Conservation (phyloP, 176 grass and related monocot species). For the Hordeum marinum region DNA sequence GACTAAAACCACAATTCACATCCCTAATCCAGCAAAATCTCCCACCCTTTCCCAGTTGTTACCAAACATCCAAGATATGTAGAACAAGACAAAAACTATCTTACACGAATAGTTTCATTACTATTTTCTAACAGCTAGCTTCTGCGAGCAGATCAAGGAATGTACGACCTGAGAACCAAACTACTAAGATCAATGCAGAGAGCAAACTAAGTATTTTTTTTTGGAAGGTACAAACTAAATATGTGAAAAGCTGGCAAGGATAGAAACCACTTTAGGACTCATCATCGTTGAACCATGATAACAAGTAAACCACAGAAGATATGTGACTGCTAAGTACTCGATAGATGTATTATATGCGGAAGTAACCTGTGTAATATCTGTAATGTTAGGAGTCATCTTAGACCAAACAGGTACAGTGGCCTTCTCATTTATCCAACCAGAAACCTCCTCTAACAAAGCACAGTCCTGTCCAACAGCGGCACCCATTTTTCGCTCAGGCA, state of each 20-base stretch:
- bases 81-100: neutral
- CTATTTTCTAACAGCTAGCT: constrained; percentile 20
- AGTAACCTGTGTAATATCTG: constrained; percentile 86
- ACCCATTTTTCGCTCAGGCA: constrained; percentile 99
- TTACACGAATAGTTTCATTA: neutral
- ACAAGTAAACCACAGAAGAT: neutral
- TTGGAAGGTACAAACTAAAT: neutral
- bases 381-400: constrained; percentile 99
- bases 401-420: constrained; percentile 97
- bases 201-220: neutral
- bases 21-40: neutral
- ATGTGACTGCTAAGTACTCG: neutral
- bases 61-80: neutral
- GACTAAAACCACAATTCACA: neutral
- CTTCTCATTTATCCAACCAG: constrained; percentile 98
- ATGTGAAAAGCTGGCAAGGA: neutral
- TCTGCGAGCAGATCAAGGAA: neutral
- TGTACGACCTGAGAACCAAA: neutral
- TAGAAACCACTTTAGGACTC: neutral
- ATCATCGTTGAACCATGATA: neutral
- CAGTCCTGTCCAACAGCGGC: constrained; percentile 97
- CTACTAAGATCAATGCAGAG: constrained; percentile 7
- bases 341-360: constrained; percentile 3
- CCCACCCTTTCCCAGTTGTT: neutral
- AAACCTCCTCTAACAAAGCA: constrained; percentile 76